Base-by-base conservation (phyloP, 2,329 filamentous ascomycete species). In the Penicillium sp. region DNA sequence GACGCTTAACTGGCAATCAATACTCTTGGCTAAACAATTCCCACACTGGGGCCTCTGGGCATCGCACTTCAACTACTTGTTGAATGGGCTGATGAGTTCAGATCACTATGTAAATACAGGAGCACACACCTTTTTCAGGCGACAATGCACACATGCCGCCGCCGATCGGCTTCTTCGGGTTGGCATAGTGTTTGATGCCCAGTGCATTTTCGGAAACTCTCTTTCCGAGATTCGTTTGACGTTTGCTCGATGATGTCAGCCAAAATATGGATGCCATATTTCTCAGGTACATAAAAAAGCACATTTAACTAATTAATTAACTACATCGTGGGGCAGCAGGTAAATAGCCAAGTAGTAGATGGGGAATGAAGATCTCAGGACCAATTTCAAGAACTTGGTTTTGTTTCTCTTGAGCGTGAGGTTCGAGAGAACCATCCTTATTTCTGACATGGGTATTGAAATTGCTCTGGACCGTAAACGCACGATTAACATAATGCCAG, bases 21-120 rank as follows among this genome's bases (percentile, higher is more conserved):
- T 72, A 7, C 71, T 74, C 56, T 80, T 78, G 1, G 70, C 73
- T 52, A 70, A 69, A 61, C 79, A 81, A 59, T 78, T 80, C 30
- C 71, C 70, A 55, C 79, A 81, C 29, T 63, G 64, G 3, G 78
- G 78, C 47, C 70, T 67, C 43, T 76, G 75, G 19, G 73, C 72
- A 53, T 77, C 78, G 62, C 79, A 81, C 60, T 78, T 80, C 66
- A 81, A 75, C 79, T 81, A 55, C 18, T 46, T 40, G 5, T 50
- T 29, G 7, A 26, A 32, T 30, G 18, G 13, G 7, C 39, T 19
- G 39, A 30, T 50, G 7, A 46, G 39, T 16, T n/a, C n/a, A 9
- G 2, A 1, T 19, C 26, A 30, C 23, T 11, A 1, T 23, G 8
- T 10, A 7, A 26, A 18, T 13, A 10, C 8, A n/a, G 1, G 2